These are phyloP conservation scores for Tillandsia fasciculata DNA, from an alignment of 176 grass and related monocot species.

Conservation along the genomic window DNA sequence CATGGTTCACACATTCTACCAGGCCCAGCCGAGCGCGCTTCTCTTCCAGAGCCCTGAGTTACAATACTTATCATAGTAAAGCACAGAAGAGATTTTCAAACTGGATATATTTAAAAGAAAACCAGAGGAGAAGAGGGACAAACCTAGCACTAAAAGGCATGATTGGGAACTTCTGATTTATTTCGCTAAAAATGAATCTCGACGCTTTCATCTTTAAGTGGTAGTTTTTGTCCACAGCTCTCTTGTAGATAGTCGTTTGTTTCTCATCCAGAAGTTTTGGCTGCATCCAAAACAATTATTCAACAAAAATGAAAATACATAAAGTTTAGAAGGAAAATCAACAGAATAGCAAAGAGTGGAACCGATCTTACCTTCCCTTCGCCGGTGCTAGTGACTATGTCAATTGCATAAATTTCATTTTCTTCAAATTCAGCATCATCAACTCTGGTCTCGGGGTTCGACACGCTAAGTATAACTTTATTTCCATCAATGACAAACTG, in stretches of 20 bases:
- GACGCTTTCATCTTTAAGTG: constrained; percentile 99
- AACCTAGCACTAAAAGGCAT: constrained; percentile 98
- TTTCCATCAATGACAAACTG: constrained; percentile 98
- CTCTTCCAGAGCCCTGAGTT: constrained; percentile 81
- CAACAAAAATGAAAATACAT: constrained; percentile 1
- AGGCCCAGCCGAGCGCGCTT: constrained; percentile 83
- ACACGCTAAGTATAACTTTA: constrained; percentile 77
- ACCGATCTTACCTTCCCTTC: constrained; percentile 68
- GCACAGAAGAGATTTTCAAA: not conserved
- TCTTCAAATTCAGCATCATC: constrained; percentile 99
- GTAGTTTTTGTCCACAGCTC: constrained; percentile 94
- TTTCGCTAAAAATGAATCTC: constrained; percentile 98
- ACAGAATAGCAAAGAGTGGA: constrained; percentile 1
- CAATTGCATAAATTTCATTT: constrained; percentile 98
- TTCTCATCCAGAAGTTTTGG: constrained; percentile 95
- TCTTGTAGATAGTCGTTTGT: constrained; percentile 99
- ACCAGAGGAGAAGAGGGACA: not conserved
- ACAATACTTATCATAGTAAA: not conserved
- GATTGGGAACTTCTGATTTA: constrained; percentile 95
- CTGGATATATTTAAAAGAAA: not conserved
- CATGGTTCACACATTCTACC: constrained; percentile 98
- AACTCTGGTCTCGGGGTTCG: constrained; percentile 83
- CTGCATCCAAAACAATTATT: constrained; percentile 20
- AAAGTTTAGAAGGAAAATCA: not conserved
- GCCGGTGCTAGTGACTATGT: constrained; percentile 90